These are phyloP conservation scores for Globisporangium rhizosaccharum DNA, from an alignment of 352 stramenopile genomes.

Conservation along the genomic window DNA sequence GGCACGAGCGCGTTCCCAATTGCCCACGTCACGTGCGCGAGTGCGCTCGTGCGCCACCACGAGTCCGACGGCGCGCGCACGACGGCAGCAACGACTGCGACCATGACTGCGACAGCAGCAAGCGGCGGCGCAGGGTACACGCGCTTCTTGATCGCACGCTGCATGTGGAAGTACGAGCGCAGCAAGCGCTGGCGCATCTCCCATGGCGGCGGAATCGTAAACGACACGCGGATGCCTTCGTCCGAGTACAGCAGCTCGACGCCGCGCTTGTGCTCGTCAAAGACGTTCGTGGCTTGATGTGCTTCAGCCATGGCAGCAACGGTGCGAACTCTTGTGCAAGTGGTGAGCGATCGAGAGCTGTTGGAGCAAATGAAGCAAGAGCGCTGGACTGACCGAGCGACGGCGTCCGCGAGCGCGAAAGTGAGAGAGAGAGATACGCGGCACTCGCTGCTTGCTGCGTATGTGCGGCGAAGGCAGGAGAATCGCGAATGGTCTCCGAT, in stretches of 20 bases:
- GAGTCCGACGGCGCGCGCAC: slow-evolving; percentile 64
- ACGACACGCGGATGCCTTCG: slow-evolving; percentile 77
- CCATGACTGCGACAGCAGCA: slow-evolving; percentile 49
- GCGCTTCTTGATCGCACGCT: slow-evolving; percentile 61
- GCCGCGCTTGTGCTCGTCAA: slow-evolving; percentile 82
- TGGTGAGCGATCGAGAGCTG: not conserved
- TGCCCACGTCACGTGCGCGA: slow-evolving; percentile 76
- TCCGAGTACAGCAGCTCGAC: slow-evolving; percentile 84
- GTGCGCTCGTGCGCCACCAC: slow-evolving; percentile 75
- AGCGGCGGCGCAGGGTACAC: slow-evolving; percentile 78
- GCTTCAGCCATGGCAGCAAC: slow-evolving; percentile 69
- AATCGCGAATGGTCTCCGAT: too few species aligned
- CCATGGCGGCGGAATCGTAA: slow-evolving; percentile 79
- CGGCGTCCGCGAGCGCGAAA: too few species aligned
- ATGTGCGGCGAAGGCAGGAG: too few species aligned
- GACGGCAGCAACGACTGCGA: slow-evolving; percentile 59
- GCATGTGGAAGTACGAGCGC: slow-evolving; percentile 63
- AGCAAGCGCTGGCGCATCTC: slow-evolving; percentile 56
- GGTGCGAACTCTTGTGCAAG: not conserved
- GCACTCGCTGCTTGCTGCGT: too few species aligned
- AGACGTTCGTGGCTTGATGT: slow-evolving; percentile 79
- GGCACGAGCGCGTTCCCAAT: slow-evolving; percentile 80
- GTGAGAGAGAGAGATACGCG: too few species aligned
- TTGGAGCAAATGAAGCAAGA: too few species aligned
- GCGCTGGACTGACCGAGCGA: too few species aligned